A percentile compares a stretch with the other conserved stretches of the same genome.
Evolutionary conservation across 208 protist species (phyloP).

Genomic region (Strigomonas galati): DNA sequence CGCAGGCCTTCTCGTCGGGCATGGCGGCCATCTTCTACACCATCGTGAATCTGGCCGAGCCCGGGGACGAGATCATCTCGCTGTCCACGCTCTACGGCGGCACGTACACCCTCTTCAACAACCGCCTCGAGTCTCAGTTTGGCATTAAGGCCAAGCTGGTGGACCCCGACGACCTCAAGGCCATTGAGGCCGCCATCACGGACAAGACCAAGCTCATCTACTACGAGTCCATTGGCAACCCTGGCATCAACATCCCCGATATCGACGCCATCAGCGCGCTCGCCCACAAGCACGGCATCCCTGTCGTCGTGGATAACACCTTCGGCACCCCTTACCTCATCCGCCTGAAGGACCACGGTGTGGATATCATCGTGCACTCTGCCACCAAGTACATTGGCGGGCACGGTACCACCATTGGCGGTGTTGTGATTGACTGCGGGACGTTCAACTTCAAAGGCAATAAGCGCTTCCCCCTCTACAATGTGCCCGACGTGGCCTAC

Average conservation of each 20-base stretch:
- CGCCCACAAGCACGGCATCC: slow-evolving; percentile 9
- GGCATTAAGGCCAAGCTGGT: neutral
- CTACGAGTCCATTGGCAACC: slow-evolving; percentile 8
- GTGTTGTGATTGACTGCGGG: slow-evolving; percentile 74
- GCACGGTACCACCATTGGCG: slow-evolving; percentile 32
- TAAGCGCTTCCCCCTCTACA: slow-evolving; percentile 22
- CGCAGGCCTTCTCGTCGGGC: neutral
- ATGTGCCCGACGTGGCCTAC: slow-evolving; percentile 53
- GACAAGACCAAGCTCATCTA: slow-evolving; percentile 12
- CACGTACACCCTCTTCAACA: neutral
- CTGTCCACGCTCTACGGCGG: slow-evolving; percentile 15
- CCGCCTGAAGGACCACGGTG: slow-evolving; percentile 65
- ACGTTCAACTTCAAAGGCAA: slow-evolving; percentile 30
- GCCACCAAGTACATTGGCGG: slow-evolving; percentile 82
- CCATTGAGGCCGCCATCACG: neutral
- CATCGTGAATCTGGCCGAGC: neutral
- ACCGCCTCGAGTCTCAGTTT: neutral
- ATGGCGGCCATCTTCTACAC: slow-evolving; percentile 5
- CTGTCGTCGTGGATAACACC: slow-evolving; percentile 8
- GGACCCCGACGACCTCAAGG: neutral
- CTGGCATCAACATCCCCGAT: slow-evolving; percentile 11
- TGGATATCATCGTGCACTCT: slow-evolving; percentile 85
- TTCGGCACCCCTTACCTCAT: slow-evolving; percentile 71
- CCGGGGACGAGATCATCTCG: slow-evolving; percentile 12
- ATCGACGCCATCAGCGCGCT: slow-evolving; percentile 1